A percentile compares a stretch with the other conserved stretches of the same genome.
These are phyloP conservation scores for Xylariomycetidae sp. DNA, from an alignment of 2,329 filamentous ascomycete genomes.

Conservation along the genomic window DNA sequence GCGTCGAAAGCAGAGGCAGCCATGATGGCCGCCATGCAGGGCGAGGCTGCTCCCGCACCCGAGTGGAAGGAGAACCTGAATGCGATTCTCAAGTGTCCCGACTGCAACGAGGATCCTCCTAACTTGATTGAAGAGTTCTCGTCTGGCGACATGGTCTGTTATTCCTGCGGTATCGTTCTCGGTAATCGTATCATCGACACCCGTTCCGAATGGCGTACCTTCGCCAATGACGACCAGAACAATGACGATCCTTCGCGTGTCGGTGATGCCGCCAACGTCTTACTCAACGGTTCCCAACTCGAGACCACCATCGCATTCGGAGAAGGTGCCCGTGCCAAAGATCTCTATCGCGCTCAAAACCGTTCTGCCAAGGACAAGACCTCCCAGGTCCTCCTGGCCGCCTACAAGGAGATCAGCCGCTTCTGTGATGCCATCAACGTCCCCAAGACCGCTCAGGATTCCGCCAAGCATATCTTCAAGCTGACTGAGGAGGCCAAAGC, in stretches of 20 bases:
- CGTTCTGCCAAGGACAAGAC: slow-evolving; percentile 77
- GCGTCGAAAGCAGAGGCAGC: slow-evolving; percentile 12
- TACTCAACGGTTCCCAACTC: slow-evolving; percentile 85
- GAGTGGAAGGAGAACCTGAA: slow-evolving; percentile 79
- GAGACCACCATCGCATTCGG: slow-evolving; percentile 84
- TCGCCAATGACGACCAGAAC: slow-evolving; percentile 95
- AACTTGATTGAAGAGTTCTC: slow-evolving; percentile 92
- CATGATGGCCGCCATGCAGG: slow-evolving; percentile 36
- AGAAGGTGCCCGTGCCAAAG: slow-evolving; percentile 61
- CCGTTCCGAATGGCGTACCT: slow-evolving; percentile 96
- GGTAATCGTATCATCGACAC: slow-evolving; percentile 91
- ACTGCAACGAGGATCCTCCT: slow-evolving; percentile 89
- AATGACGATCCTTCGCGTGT: slow-evolving; percentile 98
- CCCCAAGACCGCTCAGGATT: slow-evolving; percentile 75
- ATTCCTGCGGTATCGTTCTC: slow-evolving; percentile 84
- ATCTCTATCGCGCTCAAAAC: slow-evolving; percentile 67
- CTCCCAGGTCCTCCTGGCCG: slow-evolving; percentile 74
- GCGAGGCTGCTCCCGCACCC: slow-evolving; percentile 12
- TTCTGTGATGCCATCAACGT: slow-evolving; percentile 83
- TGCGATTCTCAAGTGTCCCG: slow-evolving; percentile 77
- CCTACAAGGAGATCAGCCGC: slow-evolving; percentile 84
- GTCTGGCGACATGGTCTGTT: slow-evolving; percentile 87
- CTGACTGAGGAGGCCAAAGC: slow-evolving; percentile 86
- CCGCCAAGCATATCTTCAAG: slow-evolving; percentile 94
- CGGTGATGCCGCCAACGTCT: slow-evolving; percentile 84